These are phyloP conservation scores for Ustulina deusta DNA, from an alignment of 2,329 filamentous ascomycete genomes.

Conservation along the genomic window DNA sequence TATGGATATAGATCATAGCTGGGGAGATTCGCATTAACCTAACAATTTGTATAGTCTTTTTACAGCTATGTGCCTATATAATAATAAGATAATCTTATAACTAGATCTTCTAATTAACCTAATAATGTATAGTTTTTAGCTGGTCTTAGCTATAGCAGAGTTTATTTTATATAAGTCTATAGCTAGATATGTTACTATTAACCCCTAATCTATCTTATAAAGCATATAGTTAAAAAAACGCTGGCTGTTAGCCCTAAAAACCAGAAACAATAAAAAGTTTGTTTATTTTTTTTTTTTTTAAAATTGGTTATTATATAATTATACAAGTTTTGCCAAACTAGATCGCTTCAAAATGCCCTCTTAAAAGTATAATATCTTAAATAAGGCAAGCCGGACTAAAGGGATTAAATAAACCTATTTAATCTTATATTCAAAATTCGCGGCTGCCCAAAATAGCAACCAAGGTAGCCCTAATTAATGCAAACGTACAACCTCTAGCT, in stretches of 20 bases:
- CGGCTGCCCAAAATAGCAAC: constrained; percentile 16
- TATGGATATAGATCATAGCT: not conserved
- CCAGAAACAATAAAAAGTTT: too few relatives aligned
- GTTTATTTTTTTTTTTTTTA: too few relatives aligned
- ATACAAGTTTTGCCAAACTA: not conserved
- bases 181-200: constrained; percentile 2
- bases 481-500: constrained; percentile 10
- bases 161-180: constrained; percentile 2
- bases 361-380: not conserved
- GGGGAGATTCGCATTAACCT: not conserved
- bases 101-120: not conserved
- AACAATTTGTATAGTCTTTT: not conserved
- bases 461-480: constrained; percentile 7
- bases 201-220: constrained; percentile 13
- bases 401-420: not conserved
- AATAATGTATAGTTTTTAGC: not conserved
- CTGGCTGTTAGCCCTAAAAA: not conserved
- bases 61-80: not conserved
- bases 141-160: not conserved
- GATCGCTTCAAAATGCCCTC: constrained; percentile 14
- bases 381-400: constrained; percentile 14
- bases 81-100: not conserved
- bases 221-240: not conserved
- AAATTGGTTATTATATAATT: not conserved
- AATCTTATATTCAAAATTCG: constrained; percentile 18